Percentiles rank a stretch among this genome's conserved stretches.
Evolutionary conservation across 148 eudicot genomes (phyloP).

Genomic region (Silene conica): DNA sequence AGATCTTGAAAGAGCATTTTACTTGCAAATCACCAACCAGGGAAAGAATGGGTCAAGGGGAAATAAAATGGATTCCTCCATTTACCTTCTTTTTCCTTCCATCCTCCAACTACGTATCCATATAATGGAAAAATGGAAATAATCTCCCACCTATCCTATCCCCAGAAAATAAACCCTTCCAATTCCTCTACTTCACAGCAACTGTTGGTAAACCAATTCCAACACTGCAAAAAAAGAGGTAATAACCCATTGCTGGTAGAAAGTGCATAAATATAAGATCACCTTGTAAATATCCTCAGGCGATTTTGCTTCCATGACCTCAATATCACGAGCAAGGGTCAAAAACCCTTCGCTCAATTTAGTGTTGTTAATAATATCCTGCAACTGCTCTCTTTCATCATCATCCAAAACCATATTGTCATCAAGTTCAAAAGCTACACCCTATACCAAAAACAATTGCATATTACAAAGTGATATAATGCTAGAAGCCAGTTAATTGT

Average conservation of each 20-base stretch:
- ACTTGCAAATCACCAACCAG: too few relatives aligned
- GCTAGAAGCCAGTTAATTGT: too few relatives aligned
- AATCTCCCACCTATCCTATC: background rate
- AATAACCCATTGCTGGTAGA: background rate
- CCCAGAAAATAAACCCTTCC: background rate
- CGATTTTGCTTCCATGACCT: slow-evolving; percentile 97
- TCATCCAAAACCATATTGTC: slow-evolving; percentile 58
- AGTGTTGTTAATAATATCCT: slow-evolving; percentile 70
- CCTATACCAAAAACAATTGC: slow-evolving; percentile 36
- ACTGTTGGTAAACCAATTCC: background rate
- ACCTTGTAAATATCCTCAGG: slow-evolving; percentile 98
- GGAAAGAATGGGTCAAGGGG: too few relatives aligned
- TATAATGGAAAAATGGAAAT: background rate
- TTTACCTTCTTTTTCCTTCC: too few relatives aligned
- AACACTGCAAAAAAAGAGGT: background rate
- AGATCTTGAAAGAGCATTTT: too few relatives aligned
- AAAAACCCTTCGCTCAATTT: slow-evolving; percentile 88
- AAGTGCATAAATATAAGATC: background rate
- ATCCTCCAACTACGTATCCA: background rate
- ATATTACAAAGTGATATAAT: background rate
- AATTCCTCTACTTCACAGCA: background rate
- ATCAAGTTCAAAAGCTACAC: slow-evolving; percentile 72
- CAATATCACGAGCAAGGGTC: slow-evolving; percentile 95
- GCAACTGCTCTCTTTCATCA: slow-evolving; percentile 67
- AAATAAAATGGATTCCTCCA: too few relatives aligned